Percentiles rank a stretch among this genome's conserved stretches.
Evolutionary conservation across 2,329 filamentous ascomycete species (phyloP).

Genomic region (Penicillium aurantiogriseum): DNA sequence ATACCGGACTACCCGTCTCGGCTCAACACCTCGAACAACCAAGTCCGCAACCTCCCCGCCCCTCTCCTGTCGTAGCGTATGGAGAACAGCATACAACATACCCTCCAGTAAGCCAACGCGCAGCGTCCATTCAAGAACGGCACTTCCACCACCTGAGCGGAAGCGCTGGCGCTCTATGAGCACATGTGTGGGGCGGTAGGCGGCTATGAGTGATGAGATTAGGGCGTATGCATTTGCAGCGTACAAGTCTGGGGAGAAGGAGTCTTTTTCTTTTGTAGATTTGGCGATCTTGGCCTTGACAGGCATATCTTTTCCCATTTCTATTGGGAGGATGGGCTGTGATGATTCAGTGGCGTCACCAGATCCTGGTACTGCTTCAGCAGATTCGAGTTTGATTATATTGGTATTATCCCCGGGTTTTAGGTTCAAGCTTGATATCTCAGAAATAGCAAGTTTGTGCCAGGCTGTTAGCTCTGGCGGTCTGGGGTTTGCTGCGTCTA

Average conservation of each 20-base stretch:
- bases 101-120: slow-evolving; percentile 78
- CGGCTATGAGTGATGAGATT: slow-evolving; percentile 49
- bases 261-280: slow-evolving; percentile 17
- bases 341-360: not conserved
- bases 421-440: slow-evolving; percentile 16
- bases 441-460: slow-evolving; percentile 41
- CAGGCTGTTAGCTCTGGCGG: slow-evolving; percentile 38
- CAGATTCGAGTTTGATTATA: not conserved
- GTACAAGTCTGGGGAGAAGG: slow-evolving; percentile 55
- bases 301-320: not conserved
- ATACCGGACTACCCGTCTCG: slow-evolving; percentile 56
- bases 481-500: not conserved
- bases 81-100: slow-evolving; percentile 72
- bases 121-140: slow-evolving; percentile 78
- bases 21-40: slow-evolving; percentile 52
- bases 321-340: not conserved
- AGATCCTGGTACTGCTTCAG: not conserved
- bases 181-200: slow-evolving; percentile 63
- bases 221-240: slow-evolving; percentile 57
- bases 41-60: slow-evolving; percentile 27
- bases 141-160: slow-evolving; percentile 61
- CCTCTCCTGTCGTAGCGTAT: slow-evolving; percentile 52
- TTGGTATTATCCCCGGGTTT: not conserved
- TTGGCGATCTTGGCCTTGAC: not conserved
- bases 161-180: slow-evolving; percentile 67